Base-by-base conservation (phyloP, 1,139 yeast genomes). In the Nakaseomyces uthaithaninus region DNA sequence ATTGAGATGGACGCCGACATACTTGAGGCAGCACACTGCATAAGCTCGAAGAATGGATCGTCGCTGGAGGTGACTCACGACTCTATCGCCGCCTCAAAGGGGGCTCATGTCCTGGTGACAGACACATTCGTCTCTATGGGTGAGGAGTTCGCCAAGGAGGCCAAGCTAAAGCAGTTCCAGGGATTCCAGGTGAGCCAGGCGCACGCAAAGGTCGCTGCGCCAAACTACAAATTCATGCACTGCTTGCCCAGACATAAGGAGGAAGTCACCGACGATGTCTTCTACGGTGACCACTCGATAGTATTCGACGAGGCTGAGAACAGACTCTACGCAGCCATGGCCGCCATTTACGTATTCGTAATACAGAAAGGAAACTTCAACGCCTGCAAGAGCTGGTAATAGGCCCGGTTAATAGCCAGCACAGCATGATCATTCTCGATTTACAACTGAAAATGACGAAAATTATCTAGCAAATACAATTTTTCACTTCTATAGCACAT, bases 61-160 rank as follows among this genome's bases (percentile, higher is more conserved):
- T 54, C 66, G 0, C 71, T 86, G 44, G 77, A 74, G 49, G 60
- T 79, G n/a, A 73, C 82, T 4, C 76, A 80, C 52, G 86, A 84
- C 53, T 94, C 98, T 3, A 55, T 66, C 14, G 67, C 58, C 14
- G 95, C 97, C 0, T 75, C 86, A 43, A 68, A 71, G 40, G 69
- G 71, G 47, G 87, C 98, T 2, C 76, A 89, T 57, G 69, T 91
- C 28, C 63, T 91, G 17, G 98, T 91, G 38, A 91, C 98, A n/a
- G 98, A 91, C 55, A 91, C 98, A 3, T 91, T 95, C 80, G 78
- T 91, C 27, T 89, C 97, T 1, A 91, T 91, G 98, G 98, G 98
- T 45, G 91, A 91, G 67, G 98, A 91, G 62, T 65, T 73, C 6
- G 91, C 89, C 61, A 83, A 77, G 51, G 69, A 62, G 36, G 68